phyloP scores from a whole-genome alignment of 257 asterid genomes.

The Solanum neorickii region DNA sequence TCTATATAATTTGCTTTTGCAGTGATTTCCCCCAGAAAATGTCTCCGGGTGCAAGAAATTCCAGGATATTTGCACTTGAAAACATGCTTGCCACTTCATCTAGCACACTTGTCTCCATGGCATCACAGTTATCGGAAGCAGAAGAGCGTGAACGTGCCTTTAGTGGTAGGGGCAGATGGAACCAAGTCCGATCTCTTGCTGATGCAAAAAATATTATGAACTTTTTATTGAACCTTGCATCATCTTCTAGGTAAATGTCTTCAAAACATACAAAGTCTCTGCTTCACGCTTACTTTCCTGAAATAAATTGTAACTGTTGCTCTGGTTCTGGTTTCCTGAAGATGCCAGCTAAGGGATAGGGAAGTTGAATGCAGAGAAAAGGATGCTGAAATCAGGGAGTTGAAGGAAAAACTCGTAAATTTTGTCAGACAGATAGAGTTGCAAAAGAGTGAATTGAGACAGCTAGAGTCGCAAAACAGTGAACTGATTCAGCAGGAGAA shows the following conservation, averaged over 20 bases:
- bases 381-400: conserved; percentile 72
- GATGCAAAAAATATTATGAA: conserved; percentile 90
- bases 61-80: conserved; percentile 83
- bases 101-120: conserved; percentile 86
- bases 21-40: conserved; percentile 50
- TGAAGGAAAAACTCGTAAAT: conserved; percentile 76
- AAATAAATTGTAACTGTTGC: neutral
- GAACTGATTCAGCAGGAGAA: conserved; percentile 56
- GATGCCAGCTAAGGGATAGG: conserved; percentile 68
- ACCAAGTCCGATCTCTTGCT: conserved; percentile 75
- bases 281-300: neutral
- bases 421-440: conserved; percentile 56
- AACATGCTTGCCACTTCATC: conserved; percentile 96
- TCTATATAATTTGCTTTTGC: conserved; percentile 4
- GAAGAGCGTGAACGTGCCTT: conserved; percentile 94
- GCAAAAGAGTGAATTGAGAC: conserved; percentile 63
- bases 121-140: conserved; percentile 93
- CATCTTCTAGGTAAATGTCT: conserved; percentile 62
- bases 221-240: conserved; percentile 61
- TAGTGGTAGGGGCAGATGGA: conserved; percentile 95
- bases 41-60: conserved; percentile 97
- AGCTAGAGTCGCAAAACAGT: conserved; percentile 50
- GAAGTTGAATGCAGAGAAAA: conserved; percentile 86
- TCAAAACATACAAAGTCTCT: neutral
- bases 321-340: conserved; percentile 10